phyloP scores from a whole-genome alignment of 352 stramenopile species.

The Elongisporangium senticosum region DNA sequence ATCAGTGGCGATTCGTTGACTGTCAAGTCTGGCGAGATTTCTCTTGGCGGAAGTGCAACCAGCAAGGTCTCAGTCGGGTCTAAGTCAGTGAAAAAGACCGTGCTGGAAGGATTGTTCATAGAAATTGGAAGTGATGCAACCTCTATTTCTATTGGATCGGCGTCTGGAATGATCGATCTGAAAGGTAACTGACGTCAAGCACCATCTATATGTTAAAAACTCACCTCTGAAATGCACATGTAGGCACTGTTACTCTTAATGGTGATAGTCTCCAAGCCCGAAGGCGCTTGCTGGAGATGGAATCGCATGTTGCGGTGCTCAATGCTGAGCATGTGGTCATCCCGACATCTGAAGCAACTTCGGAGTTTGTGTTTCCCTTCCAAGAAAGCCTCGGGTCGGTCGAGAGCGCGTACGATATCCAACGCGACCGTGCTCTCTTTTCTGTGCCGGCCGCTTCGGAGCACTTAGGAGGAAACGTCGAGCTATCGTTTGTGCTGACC shows the following conservation, averaged over 20 bases:
- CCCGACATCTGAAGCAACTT: slow-evolving; percentile 1
- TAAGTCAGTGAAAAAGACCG: slow-evolving; percentile 13
- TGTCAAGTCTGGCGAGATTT: slow-evolving; percentile 20
- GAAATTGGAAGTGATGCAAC: slow-evolving; percentile 19
- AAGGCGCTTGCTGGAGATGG: slow-evolving; percentile 13
- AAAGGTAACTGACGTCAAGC: background rate
- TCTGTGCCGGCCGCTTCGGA: background rate
- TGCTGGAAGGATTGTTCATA: slow-evolving; percentile 9
- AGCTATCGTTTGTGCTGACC: slow-evolving; percentile 11
- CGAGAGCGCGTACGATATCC: slow-evolving; percentile 16
- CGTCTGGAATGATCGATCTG: slow-evolving; percentile 9
- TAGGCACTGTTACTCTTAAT: slow-evolving; percentile 52
- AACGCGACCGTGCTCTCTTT: slow-evolving; percentile 1
- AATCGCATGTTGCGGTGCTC: slow-evolving; percentile 28
- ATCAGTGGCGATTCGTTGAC: slow-evolving; percentile 17
- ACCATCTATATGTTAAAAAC: background rate
- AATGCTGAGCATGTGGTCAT: slow-evolving; percentile 21
- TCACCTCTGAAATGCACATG: background rate
- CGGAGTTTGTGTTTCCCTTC: slow-evolving; percentile 27
- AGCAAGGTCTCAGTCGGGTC: slow-evolving; percentile 26
- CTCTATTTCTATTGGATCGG: slow-evolving; percentile 24
- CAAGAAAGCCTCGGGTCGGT: slow-evolving; percentile 22
- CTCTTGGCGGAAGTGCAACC: slow-evolving; percentile 28
- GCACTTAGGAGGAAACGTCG: slow-evolving; percentile 13
- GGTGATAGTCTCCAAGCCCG: slow-evolving; percentile 31